A percentile compares a stretch with the other conserved stretches of the same genome.
phyloP scores from a whole-genome alignment of 2,329 filamentous ascomycete genomes.

The Aureobasidium lini region DNA sequence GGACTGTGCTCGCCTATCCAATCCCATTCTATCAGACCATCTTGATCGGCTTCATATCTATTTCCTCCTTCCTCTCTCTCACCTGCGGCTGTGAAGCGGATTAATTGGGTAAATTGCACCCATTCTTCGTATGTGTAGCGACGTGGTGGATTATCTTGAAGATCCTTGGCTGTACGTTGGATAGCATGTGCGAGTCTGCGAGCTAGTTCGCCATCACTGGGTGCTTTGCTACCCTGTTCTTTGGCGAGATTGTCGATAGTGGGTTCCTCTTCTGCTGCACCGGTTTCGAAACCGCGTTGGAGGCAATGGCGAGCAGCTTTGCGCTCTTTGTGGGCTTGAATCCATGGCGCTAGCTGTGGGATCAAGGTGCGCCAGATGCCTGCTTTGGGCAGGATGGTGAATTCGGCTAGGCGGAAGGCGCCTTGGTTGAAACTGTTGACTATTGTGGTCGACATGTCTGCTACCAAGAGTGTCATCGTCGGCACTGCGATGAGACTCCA shows the following conservation, averaged over 20 bases:
- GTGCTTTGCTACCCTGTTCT: slow-evolving; percentile 31
- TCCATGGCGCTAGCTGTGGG: slow-evolving; percentile 33
- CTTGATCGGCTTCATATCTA: slow-evolving; percentile 39
- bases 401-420: slow-evolving; percentile 54
- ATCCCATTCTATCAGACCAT: slow-evolving; percentile 60
- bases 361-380: slow-evolving; percentile 47
- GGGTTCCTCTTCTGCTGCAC: slow-evolving; percentile 21
- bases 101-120: slow-evolving; percentile 74
- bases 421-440: slow-evolving; percentile 58
- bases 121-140: slow-evolving; percentile 77
- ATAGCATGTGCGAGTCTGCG: slow-evolving; percentile 63
- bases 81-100: slow-evolving; percentile 46
- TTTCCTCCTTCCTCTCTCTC: slow-evolving; percentile 22
- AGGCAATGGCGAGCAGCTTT: slow-evolving; percentile 32
- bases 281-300: slow-evolving; percentile 39
- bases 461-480: slow-evolving; percentile 80
- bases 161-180: slow-evolving; percentile 55
- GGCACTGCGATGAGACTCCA: slow-evolving; percentile 83
- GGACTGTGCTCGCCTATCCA: slow-evolving; percentile 65
- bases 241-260: slow-evolving; percentile 39
- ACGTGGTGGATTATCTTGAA: slow-evolving; percentile 50
- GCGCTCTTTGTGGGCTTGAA: slow-evolving; percentile 29
- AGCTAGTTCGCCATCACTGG: slow-evolving; percentile 52
- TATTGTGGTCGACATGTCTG: slow-evolving; percentile 76
- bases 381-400: slow-evolving; percentile 57